Evolutionary conservation across 352 stramenopile species (phyloP).

Genomic region (Detonula confervacea): DNA sequence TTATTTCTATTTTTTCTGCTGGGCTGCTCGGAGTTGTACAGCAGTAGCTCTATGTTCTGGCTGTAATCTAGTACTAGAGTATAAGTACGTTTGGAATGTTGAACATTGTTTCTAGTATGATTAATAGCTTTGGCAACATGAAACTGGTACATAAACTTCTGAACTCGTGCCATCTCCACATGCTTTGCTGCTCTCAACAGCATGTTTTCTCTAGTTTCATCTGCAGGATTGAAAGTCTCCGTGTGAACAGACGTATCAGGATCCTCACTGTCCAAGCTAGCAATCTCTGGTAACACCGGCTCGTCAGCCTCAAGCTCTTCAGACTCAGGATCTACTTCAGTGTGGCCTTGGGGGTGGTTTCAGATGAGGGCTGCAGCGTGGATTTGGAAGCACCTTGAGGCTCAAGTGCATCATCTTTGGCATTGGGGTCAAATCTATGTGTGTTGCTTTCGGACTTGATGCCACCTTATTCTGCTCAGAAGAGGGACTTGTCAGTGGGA

Average conservation of each 20-base stretch:
- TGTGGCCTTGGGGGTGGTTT: background rate
- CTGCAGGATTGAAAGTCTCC: background rate
- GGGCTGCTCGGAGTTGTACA: constrained; percentile 18
- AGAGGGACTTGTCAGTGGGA: background rate
- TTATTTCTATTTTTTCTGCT: constrained; percentile 38
- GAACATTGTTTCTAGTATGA: background rate
- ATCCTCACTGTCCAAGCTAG: background rate
- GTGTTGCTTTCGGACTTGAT: background rate
- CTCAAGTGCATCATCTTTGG: background rate
- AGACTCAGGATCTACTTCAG: background rate
- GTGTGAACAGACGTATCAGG: background rate
- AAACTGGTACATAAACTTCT: constrained; percentile 2
- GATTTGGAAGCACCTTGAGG: background rate
- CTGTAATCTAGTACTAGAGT: constrained; percentile 19
- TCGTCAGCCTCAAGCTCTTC: background rate
- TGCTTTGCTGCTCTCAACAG: constrained; percentile 1
- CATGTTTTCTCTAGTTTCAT: constrained; percentile 9
- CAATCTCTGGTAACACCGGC: background rate
- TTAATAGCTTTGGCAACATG: constrained; percentile 3
- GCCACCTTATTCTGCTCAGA: too few relatives aligned
- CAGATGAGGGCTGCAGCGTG: background rate
- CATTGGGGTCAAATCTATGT: background rate
- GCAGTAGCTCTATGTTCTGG: constrained; percentile 35
- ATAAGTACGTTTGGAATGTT: background rate
- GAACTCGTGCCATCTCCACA: constrained; percentile 1